Percentiles rank a stretch among this genome's conserved stretches.
These are phyloP conservation scores for Globisporangium paddicum DNA, from an alignment of 352 stramenopile species.

Conservation along the genomic window DNA sequence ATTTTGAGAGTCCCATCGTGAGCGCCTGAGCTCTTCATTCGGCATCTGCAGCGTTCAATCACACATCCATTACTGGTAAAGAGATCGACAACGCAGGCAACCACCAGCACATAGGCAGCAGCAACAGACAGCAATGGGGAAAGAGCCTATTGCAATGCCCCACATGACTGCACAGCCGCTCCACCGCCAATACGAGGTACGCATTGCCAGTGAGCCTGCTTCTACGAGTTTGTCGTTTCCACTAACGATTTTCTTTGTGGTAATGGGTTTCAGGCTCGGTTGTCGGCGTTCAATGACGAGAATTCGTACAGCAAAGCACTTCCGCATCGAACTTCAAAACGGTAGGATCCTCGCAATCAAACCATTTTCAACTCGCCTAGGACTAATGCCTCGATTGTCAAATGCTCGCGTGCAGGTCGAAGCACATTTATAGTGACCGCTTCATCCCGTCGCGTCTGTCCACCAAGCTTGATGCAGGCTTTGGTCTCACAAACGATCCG, in stretches of 20 bases:
- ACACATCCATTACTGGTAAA: conserved; percentile 4
- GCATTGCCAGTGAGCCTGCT: too few relatives aligned
- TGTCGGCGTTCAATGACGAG: conserved; percentile 25
- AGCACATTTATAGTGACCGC: conserved; percentile 85
- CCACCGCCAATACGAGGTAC: conserved; percentile 48
- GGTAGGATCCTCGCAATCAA: conserved; percentile 17
- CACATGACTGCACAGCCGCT: conserved; percentile 15
- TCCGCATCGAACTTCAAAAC: conserved; percentile 46
- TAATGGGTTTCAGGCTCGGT: conserved; percentile 18
- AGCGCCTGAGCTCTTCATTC: not conserved
- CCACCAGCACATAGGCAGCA: not conserved
- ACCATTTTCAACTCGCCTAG: not conserved
- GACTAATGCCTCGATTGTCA: not conserved
- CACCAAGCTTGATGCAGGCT: conserved; percentile 75
- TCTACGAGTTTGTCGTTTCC: not conserved
- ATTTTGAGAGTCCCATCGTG: not conserved
- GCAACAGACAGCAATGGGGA: not conserved
- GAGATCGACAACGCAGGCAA: not conserved
- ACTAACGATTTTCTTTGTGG: conserved; percentile 1
- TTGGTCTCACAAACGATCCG: conserved; percentile 50
- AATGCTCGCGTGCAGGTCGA: conserved; percentile 29
- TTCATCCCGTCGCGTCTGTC: conserved; percentile 77
- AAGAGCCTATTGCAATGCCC: conserved; percentile 9
- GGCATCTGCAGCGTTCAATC: not conserved
- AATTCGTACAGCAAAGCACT: conserved; percentile 28